Evolutionary conservation across 768 basidiomycete genomes (phyloP).

Genomic region (Lentinula raphanica): DNA sequence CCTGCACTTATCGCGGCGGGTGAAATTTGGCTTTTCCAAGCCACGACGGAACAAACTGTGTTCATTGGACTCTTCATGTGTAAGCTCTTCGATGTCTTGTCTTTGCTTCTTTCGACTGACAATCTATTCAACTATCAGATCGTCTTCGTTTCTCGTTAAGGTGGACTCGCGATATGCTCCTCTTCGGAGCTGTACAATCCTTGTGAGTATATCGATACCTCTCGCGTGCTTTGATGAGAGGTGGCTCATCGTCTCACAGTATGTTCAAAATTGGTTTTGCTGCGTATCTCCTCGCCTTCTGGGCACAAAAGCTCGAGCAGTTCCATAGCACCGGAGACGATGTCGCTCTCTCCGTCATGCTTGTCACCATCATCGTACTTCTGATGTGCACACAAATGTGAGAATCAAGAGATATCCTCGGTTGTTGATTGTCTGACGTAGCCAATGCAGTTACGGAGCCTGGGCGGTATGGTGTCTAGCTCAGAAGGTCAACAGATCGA

Average conservation of each 20-base stretch:
- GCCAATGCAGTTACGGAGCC: neutral
- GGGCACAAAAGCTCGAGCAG: neutral
- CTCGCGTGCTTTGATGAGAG: neutral
- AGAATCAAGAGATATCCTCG: neutral
- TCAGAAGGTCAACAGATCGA: neutral
- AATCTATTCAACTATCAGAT: neutral
- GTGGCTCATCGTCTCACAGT: neutral
- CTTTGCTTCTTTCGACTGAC: neutral
- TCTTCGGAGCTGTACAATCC: neutral
- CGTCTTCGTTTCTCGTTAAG: neutral
- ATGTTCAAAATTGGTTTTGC: neutral
- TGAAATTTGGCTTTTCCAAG: conserved; percentile 1
- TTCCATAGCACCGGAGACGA: neutral
- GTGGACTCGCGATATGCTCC: neutral
- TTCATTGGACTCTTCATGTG: neutral
- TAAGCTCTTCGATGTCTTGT: neutral
- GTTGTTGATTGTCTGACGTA: neutral
- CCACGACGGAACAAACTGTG: conserved; percentile 1
- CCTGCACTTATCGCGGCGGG: neutral
- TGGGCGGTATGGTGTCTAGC: conserved; percentile 3
- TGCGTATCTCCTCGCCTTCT: neutral
- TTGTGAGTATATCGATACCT: neutral
- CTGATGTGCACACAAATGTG: neutral
- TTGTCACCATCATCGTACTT: neutral
- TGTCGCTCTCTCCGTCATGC: neutral